Conservation (phyloP, 2,329 filamentous ascomycete species). For the Blastomyces parvus region DNA sequence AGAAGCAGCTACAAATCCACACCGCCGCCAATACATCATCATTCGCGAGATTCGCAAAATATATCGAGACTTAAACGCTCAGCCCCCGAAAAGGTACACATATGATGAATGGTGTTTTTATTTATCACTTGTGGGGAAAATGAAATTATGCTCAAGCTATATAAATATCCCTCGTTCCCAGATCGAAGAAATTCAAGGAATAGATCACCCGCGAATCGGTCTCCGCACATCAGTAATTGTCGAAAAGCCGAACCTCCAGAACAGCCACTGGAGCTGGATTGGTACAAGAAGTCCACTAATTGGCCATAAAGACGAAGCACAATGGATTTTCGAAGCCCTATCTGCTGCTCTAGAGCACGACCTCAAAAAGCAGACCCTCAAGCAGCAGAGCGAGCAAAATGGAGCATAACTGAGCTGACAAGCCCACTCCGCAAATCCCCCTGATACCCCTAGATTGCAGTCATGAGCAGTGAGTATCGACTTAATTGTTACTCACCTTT, state of each 20-base stretch:
- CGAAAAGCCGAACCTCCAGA: background rate
- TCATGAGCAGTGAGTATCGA: background rate
- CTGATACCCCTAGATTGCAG: background rate
- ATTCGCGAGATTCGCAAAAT: conserved; percentile 33
- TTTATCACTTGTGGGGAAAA: conserved; percentile 39
- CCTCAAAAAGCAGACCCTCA: conserved; percentile 21
- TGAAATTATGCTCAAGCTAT: conserved; percentile 31
- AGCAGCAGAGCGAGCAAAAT: conserved; percentile 13
- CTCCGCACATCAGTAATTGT: conserved; percentile 4
- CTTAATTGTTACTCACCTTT: background rate
- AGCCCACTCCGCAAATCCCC: background rate
- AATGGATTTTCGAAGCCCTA: conserved; percentile 36
- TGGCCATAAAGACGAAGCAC: conserved; percentile 34
- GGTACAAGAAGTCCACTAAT: conserved; percentile 31
- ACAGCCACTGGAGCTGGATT: conserved; percentile 34
- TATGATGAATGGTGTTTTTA: conserved; percentile 43
- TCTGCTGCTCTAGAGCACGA: conserved; percentile 32
- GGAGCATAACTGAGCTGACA: background rate
- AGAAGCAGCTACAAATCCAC: conserved; percentile 20
- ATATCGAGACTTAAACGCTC: conserved; percentile 27
- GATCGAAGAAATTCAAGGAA: conserved; percentile 4
- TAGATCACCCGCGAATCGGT: conserved; percentile 3
- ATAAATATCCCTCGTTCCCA: conserved; percentile 20
- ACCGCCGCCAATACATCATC: conserved; percentile 40
- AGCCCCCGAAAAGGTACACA: conserved; percentile 28